These are phyloP conservation scores for Acanthamoeba triangularis DNA, from an alignment of 208 protist species.

Conservation along the genomic window DNA sequence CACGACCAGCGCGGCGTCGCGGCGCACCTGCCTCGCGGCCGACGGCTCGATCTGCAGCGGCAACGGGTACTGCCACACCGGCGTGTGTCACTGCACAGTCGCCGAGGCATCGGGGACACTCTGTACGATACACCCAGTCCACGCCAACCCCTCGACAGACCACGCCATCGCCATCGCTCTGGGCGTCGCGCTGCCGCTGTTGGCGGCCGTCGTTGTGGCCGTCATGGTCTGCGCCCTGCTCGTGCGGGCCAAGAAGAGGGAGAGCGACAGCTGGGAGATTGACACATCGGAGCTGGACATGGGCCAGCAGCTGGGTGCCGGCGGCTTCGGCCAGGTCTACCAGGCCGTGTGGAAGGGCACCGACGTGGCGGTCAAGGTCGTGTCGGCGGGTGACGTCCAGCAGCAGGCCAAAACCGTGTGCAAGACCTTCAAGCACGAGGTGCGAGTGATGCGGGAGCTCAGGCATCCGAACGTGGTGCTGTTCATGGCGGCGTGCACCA, in stretches of 20 bases:
- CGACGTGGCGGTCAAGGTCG: conserved; percentile 51
- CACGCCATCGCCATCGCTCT: neutral
- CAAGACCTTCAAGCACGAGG: conserved; percentile 45
- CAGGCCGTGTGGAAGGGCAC: conserved; percentile 27
- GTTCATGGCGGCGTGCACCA: conserved; percentile 83
- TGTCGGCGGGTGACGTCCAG: neutral
- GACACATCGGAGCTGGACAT: neutral
- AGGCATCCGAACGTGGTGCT: conserved; percentile 86
- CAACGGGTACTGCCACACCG: neutral
- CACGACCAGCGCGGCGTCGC: neutral
- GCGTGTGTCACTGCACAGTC: neutral
- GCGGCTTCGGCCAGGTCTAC: conserved; percentile 24
- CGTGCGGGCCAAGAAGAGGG: neutral
- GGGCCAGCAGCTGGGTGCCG: neutral
- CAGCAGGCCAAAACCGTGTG: neutral
- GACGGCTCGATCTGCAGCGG: conserved; percentile 53
- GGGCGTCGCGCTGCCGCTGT: neutral
- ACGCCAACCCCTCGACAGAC: neutral
- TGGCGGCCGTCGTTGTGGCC: neutral
- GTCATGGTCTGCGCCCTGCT: neutral
- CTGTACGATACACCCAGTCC: neutral
- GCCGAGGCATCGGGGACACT: neutral
- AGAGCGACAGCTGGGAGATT: conserved; percentile 5
- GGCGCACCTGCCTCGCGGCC: neutral
- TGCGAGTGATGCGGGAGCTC: conserved; percentile 80